Evolutionary conservation across 805 yeast genomes (phyloP), one percentile per base, ranked within the genome.

Genomic region (Isabelozyma rhagii): DNA sequence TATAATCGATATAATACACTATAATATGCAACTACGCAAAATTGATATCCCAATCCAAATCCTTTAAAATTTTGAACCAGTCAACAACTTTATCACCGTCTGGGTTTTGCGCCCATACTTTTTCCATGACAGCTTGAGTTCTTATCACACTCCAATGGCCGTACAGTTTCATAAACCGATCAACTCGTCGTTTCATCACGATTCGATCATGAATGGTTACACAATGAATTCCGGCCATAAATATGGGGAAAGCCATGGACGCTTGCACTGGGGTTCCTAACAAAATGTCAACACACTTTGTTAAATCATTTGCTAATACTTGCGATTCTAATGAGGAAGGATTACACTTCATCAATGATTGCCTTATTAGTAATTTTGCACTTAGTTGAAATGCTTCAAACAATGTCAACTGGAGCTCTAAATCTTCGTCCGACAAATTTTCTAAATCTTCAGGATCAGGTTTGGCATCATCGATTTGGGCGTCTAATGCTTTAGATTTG

Each of bases 41-140:
- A 64, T 87, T 85, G 44, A 89, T 69, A 60, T 87, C 89, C 93
- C 94, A 87, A 2, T 87, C 89, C 45, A 85, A 67, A 10, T 76
- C 76, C 51, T 81, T 80, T 39, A 88, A 82, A 43, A 86, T 76
- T 34, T 74, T 79, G 59, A 81, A 81, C 94, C 96, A 88, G 62
- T 88, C 92, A 39, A 87, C 81, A 53, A 80, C 83, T 48, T 68
- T 72, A 25, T 80, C 77, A 0, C 94, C 93, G 8, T 69, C 59
- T 8, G 70, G 69, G 52, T 80, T 76, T 39, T 57, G 51, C 48
- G 62, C 63, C 84, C 84, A 80, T n/a, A 79, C 75, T 50, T 67
- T 67, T 47, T 72, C 78, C 61, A 78, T 73, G 36, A 79, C 68
- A 28, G 63, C 57, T 55, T 71, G 72, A 41, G 77, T 73, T 49